phyloP scores from a whole-genome alignment of 306 rosid genomes.

The Fragaria vesca region DNA sequence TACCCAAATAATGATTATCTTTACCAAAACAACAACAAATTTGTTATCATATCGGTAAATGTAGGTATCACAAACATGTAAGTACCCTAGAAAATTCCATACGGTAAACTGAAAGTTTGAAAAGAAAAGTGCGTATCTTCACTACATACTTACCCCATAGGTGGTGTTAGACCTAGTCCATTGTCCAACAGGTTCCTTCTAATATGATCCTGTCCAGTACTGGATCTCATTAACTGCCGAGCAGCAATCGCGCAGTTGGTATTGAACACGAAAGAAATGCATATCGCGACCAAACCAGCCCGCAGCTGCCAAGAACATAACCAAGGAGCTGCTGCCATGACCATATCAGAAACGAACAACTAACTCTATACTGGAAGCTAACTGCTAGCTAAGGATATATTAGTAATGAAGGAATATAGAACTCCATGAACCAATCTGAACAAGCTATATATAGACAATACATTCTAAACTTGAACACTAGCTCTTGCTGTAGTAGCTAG shows the following conservation, averaged over 20 bases:
- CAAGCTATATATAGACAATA: not conserved
- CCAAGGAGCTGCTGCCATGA: not conserved
- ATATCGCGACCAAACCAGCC: not conserved
- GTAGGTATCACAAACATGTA: too few species aligned
- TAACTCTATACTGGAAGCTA: not conserved
- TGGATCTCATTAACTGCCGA: not conserved
- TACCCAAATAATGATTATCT: too few species aligned
- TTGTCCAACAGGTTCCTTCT: not conserved
- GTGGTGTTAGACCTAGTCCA: conserved; percentile 8
- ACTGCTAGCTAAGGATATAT: not conserved
- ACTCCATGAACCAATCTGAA: not conserved
- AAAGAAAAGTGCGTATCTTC: not conserved
- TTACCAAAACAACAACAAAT: too few species aligned
- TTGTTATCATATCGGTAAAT: too few species aligned
- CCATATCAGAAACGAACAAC: not conserved
- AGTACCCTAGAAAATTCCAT: too few species aligned
- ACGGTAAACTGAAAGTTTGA: not conserved
- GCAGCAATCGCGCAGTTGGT: not conserved
- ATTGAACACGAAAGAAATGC: not conserved
- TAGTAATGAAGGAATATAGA: not conserved
- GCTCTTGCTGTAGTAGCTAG: not conserved
- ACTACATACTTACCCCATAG: not conserved
- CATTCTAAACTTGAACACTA: not conserved
- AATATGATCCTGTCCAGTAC: not conserved
- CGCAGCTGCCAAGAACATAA: not conserved